A percentile compares a stretch with the other conserved stretches of the same genome.
Conservation (phyloP, 106 monocot genomes). For the Dactylorhiza incarnata region DNA sequence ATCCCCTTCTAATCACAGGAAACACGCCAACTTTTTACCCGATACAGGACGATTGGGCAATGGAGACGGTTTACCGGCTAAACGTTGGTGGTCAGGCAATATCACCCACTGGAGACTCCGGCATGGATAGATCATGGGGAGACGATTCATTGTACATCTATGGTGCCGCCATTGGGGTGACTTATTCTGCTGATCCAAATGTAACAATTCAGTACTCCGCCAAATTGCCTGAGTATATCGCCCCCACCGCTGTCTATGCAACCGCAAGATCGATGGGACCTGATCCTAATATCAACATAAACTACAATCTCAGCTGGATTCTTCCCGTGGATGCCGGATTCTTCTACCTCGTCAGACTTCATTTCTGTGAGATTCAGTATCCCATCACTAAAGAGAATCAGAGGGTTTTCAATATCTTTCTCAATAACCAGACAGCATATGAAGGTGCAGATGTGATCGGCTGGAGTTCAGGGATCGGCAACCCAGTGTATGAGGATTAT, state of each 20-base stretch:
- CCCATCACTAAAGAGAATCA: slow-evolving; percentile 36
- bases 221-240: slow-evolving; percentile 31
- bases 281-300: slow-evolving; percentile 19
- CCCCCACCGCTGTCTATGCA: slow-evolving; percentile 54
- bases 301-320: slow-evolving; percentile 78
- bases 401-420: slow-evolving; percentile 38
- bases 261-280: slow-evolving; percentile 73
- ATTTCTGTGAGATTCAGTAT: slow-evolving; percentile 75
- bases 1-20: slow-evolving; percentile 17
- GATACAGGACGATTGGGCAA: slow-evolving; percentile 21
- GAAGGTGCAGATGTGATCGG: slow-evolving; percentile 32
- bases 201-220: slow-evolving; percentile 36
- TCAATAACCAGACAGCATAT: slow-evolving; percentile 50
- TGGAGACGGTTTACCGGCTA: slow-evolving; percentile 57
- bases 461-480: slow-evolving; percentile 35
- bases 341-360: slow-evolving; percentile 55
- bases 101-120: slow-evolving; percentile 28
- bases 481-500: slow-evolving; percentile 31
- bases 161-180: slow-evolving; percentile 40
- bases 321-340: slow-evolving; percentile 54
- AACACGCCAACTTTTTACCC: slow-evolving; percentile 6
- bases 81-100: slow-evolving; percentile 72
- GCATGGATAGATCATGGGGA: slow-evolving; percentile 47
- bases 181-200: slow-evolving; percentile 40
- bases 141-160: slow-evolving; percentile 47